Conservation (phyloP, 2,329 filamentous ascomycete genomes). For the Penicillium hordei region DNA sequence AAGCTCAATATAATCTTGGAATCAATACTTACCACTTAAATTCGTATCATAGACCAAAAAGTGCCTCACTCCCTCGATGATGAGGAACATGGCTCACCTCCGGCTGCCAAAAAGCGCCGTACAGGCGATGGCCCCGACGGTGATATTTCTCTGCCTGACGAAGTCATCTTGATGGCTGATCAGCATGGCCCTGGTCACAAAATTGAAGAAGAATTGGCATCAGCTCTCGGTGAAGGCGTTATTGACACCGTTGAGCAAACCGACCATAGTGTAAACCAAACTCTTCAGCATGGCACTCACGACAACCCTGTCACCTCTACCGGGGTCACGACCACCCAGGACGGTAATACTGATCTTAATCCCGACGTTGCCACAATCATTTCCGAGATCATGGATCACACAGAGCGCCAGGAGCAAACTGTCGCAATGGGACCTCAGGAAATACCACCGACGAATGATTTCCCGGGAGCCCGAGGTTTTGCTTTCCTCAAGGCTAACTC, state of each 20-base stretch:
- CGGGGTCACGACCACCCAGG: constrained; percentile 21
- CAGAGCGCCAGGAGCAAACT: constrained; percentile 44
- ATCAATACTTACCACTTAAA: neutral
- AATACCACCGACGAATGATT: constrained; percentile 28
- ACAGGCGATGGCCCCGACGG: constrained; percentile 33
- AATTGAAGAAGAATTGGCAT: constrained; percentile 40
- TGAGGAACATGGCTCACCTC: constrained; percentile 34
- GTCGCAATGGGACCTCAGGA: constrained; percentile 39
- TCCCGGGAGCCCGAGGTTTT: constrained; percentile 34
- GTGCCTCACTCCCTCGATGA: constrained; percentile 34
- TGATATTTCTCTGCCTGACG: constrained; percentile 22
- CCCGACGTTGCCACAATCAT: constrained; percentile 42
- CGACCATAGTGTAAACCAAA: constrained; percentile 23
- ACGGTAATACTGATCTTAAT: constrained; percentile 29
- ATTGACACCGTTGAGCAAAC: constrained; percentile 29
- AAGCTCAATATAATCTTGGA: constrained; percentile 1
- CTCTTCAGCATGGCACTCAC: constrained; percentile 18
- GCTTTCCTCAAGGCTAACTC: constrained; percentile 46
- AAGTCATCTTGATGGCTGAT: constrained; percentile 22
- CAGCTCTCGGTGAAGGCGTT: constrained; percentile 34
- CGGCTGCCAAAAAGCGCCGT: constrained; percentile 43
- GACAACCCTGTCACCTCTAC: constrained; percentile 20
- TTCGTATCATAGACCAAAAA: constrained; percentile 29
- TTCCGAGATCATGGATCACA: constrained; percentile 45
- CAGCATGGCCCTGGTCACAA: constrained; percentile 32